Base-by-base conservation (phyloP, 345 rosid genomes). In the Cardiospermum halicacabum region DNA sequence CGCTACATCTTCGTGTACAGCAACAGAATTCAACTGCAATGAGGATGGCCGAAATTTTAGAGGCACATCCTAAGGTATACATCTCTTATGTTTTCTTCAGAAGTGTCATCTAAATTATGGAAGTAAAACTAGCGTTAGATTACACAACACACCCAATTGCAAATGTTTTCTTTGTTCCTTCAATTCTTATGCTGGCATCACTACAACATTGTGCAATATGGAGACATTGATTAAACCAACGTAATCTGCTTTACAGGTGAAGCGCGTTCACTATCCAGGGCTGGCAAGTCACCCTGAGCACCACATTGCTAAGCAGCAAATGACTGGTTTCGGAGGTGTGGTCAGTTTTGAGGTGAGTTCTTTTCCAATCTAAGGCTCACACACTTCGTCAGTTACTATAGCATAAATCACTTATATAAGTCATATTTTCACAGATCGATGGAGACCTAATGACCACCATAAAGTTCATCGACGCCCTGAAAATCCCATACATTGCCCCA, bases 321-420 rank as follows among this genome's bases (percentile, higher is more conserved):
- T 94, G 99, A 87, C 87, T 56, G 99, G 99, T 69, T 94, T 79
- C 78, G 97, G 97, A 56, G 99, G 99, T 68, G 99, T 94, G 45
- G 96, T 94, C 69, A 94, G 99, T 82, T 91, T 94, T 72, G 99
- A 94, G 99, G 99, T 85, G 70, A 61, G 78, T 48, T 18, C 58
- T 45, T 48, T 13, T 15, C 6, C 26, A 8, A n/a, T 3, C 27
- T 42, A 31, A 15, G 22, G 11, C 11, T 31, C 34, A 16, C 18
- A n/a, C n/a, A n/a, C n/a, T n/a, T n/a, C n/a, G n/a, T n/a, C n/a
- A n/a, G n/a, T n/a, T n/a, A n/a, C n/a, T 53, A 7, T 45, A 18
- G 19, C 32, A 15, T 19, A 39, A 6, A 16, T 58, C 42, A 19
- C 4, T 30, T 27, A 3, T 34, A 39, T 36, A n/a, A 36, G 19